phyloP scores from a whole-genome alignment of 306 rosid genomes.

The Malus orientalis region DNA sequence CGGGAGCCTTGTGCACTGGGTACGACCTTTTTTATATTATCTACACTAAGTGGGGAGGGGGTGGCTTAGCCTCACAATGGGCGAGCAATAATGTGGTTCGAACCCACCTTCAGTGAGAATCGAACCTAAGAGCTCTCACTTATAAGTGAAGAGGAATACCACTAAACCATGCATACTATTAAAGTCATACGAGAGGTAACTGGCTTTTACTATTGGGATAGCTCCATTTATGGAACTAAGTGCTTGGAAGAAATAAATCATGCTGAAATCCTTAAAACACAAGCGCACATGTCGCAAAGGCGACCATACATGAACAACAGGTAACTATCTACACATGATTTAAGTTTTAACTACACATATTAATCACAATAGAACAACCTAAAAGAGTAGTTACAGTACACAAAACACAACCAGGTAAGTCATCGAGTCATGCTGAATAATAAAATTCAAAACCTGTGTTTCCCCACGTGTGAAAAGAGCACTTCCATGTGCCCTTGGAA shows the following conservation, averaged over 20 bases:
- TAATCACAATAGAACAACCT: not conserved
- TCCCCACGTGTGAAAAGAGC: conserved; percentile 96
- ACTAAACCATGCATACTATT: not conserved
- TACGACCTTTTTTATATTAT: no score
- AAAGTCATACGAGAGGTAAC: not conserved
- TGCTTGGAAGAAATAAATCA: not conserved
- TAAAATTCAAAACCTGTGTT: conserved; percentile 61
- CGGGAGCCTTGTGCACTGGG: no score
- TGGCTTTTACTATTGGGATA: not conserved
- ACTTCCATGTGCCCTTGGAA: conserved; percentile 99
- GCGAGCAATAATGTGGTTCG: no score
- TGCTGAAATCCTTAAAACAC: not conserved
- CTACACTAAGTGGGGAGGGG: no score
- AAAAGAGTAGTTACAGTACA: not conserved
- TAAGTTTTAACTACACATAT: not conserved
- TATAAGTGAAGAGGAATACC: no score
- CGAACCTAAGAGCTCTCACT: no score
- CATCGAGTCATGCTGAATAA: not conserved
- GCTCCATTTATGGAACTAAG: not conserved
- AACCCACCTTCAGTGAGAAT: no score
- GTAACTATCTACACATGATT: not conserved
- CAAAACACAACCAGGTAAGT: conserved; percentile 3
- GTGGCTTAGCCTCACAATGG: no score
- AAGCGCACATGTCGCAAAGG: not conserved
- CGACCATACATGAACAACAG: not conserved